Base-by-base conservation (phyloP, 352 stramenopile genomes). In the Phytophthora cajani region DNA sequence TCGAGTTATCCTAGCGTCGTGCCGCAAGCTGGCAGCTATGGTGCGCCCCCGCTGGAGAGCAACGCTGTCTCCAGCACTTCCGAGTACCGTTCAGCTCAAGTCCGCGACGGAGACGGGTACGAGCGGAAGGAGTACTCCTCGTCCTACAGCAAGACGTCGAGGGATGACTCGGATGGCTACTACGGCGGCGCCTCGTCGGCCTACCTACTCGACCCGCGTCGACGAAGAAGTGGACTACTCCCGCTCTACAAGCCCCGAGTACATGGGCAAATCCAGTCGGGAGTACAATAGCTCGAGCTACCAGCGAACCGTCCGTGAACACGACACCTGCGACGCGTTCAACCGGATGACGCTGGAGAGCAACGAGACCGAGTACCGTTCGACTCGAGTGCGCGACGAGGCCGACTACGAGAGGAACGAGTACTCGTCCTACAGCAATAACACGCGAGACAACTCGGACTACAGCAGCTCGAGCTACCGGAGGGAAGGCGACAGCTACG, bases 381-480 rank as follows among this genome's bases (percentile, higher is more conserved):
- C 58, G 44, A 33, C 52, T 58, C 52, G 52, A 21, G 27, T 9
- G 16, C 8, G 52, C 17, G 52, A 58, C 3, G 30, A 58, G 2
- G 56, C 32, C 52, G 52, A 58, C 16, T 23, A 58, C 21, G 56
- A 53, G 19, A 27, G 38, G 21, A 40, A 23, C 9, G 53, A 19
- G 6, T 33, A 33, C 50, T 38, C 33, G 7, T n/a, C 32, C 11
- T 67, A 59, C 60, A 33, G 14, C 5, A 17, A 47, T 6, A 23
- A 30, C 33, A 40, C 55, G 19, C 36, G 27, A 40, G 47, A 58
- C 25, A 46, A 49, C 9, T 62, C 49, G 19, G 19, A 27, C 19
- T 46, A 19, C 21, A 25, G 52, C 53, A 69, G 40, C 32, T 58
- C 62, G 5, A 58, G 46, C n/a, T 57, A 38, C 36, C 21, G 47